phyloP scores from a whole-genome alignment of 108 stramenopile species.

The Pseudonitzschia pungens region DNA sequence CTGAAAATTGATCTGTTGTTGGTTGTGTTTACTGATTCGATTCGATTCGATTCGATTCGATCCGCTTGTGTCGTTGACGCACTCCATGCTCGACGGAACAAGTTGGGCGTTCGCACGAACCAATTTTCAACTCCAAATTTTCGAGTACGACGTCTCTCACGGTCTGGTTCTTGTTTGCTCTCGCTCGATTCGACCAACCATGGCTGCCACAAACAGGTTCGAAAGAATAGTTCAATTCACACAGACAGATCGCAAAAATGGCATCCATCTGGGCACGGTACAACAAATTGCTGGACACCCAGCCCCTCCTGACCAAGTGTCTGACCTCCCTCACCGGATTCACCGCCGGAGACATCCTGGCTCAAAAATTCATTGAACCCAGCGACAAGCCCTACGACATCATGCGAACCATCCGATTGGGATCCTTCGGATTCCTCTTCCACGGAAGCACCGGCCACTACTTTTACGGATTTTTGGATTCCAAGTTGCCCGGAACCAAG shows the following conservation, averaged over 20 bases:
- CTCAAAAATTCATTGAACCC: slow-evolving; percentile 87
- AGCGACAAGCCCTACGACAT: slow-evolving; percentile 86
- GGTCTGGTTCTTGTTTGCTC: too few species aligned
- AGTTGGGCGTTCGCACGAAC: too few species aligned
- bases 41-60: too few species aligned
- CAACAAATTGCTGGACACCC: slow-evolving; percentile 84
- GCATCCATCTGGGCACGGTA: slow-evolving; percentile 85
- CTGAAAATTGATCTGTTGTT: too few species aligned
- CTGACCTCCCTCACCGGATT: slow-evolving; percentile 87
- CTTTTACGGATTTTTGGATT: slow-evolving; percentile 92
- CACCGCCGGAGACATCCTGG: slow-evolving; percentile 89
- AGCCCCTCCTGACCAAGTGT: slow-evolving; percentile 83
- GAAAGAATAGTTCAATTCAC: too few species aligned
- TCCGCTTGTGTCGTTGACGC: too few species aligned
- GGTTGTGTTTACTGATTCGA: too few species aligned
- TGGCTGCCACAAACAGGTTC: background rate
- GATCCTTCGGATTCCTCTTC: slow-evolving; percentile 91
- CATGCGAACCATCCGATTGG: slow-evolving; percentile 85
- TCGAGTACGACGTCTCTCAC: too few species aligned
- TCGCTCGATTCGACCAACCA: too few species aligned
- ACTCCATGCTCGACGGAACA: too few species aligned
- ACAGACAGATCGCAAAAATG: too few species aligned
- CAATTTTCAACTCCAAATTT: too few species aligned
- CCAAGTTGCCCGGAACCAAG: slow-evolving; percentile 90
- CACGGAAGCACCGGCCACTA: slow-evolving; percentile 96